Percentiles rank a stretch among this genome's conserved stretches.
Evolutionary conservation across 768 basidiomycete species (phyloP).

Genomic region (Sistotremastrum niveocremeum): DNA sequence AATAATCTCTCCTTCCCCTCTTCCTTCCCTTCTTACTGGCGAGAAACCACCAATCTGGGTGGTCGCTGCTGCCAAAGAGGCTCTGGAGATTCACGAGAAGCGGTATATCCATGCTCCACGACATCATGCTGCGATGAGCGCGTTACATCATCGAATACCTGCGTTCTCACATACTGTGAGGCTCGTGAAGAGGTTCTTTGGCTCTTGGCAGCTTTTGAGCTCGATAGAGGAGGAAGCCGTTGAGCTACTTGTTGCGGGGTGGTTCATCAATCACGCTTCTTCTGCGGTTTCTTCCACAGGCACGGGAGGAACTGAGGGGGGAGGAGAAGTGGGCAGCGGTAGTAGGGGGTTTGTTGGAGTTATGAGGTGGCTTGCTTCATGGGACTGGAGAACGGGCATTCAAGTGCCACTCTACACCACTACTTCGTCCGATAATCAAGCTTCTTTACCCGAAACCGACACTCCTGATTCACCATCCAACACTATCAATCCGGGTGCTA

Average conservation of each 20-base stretch:
- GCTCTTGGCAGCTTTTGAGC: conserved; percentile 62
- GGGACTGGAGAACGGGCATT: conserved; percentile 71
- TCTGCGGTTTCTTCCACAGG: neutral
- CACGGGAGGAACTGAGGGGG: too few species aligned
- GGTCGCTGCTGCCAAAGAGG: conserved; percentile 26
- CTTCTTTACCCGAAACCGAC: neutral
- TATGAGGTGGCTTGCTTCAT: conserved; percentile 59
- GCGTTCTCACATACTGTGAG: conserved; percentile 80
- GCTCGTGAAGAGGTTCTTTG: conserved; percentile 86
- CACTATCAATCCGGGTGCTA: conserved; percentile 20
- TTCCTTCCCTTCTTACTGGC: conserved; percentile 9
- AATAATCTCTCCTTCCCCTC: conserved; percentile 21
- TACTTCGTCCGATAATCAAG: conserved; percentile 13
- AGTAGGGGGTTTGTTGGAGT: conserved; percentile 64
- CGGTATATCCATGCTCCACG: conserved; percentile 68
- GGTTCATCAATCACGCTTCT: conserved; percentile 44
- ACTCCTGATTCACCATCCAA: conserved; percentile 10
- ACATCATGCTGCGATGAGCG: conserved; percentile 75
- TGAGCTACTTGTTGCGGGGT: conserved; percentile 71
- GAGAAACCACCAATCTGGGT: conserved; percentile 17
- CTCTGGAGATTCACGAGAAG: conserved; percentile 46
- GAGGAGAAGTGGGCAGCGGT: neutral
- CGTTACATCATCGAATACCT: conserved; percentile 62
- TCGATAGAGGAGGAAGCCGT: conserved; percentile 69
- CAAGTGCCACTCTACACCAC: conserved; percentile 60